Evolutionary conservation across 345 rosid genomes (phyloP).

Genomic region (Syzygium grande): DNA sequence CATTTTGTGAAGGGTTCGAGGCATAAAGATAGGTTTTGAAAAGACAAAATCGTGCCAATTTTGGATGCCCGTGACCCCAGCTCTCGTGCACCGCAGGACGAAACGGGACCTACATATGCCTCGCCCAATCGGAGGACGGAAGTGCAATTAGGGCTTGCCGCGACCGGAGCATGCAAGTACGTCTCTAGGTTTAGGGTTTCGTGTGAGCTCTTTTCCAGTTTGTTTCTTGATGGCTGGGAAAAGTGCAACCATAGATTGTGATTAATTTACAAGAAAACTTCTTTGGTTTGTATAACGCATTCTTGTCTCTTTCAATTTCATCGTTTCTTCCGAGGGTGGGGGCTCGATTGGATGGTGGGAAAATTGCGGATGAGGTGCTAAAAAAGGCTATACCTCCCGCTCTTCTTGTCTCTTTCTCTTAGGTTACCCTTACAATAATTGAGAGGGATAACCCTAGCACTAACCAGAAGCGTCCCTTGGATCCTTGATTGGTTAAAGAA

Average conservation of each 20-base stretch:
- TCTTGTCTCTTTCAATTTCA: neutral
- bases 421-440: neutral
- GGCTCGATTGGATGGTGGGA: neutral
- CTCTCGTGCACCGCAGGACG: neutral
- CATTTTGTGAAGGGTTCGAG: neutral
- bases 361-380: neutral
- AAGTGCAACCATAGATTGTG: neutral
- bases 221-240: neutral
- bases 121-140: neutral
- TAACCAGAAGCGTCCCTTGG: too few species aligned
- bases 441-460: neutral
- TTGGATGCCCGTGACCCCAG: neutral
- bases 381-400: neutral
- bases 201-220: neutral
- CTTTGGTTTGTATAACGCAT: neutral
- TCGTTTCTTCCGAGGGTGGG: neutral
- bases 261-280: neutral
- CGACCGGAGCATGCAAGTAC: neutral
- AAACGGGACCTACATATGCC: neutral
- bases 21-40: neutral
- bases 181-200: neutral
- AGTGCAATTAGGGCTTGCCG: neutral
- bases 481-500: too few species aligned
- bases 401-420: neutral
- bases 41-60: neutral